Conservation (phyloP, 2,329 filamentous ascomycete genomes). For the Trichoderma endophyticum region DNA sequence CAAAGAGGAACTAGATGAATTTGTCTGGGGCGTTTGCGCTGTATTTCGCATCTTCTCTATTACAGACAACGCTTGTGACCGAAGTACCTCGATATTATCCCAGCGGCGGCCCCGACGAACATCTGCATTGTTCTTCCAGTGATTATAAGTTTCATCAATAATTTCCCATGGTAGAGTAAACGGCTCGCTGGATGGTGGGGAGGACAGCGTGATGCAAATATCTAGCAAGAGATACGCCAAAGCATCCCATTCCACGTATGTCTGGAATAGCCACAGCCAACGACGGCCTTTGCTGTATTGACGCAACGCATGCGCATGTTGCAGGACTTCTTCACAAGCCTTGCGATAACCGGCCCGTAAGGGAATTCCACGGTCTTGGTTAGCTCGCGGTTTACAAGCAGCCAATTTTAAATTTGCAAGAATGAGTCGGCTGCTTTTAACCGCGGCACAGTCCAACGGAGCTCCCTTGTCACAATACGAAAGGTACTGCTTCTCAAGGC, state of each 20-base stretch:
- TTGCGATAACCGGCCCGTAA: neutral
- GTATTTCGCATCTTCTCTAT: neutral
- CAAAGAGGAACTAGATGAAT: neutral
- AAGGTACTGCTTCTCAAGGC: constrained; percentile 6
- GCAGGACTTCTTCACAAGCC: constrained; percentile 16
- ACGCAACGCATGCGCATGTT: constrained; percentile 8
- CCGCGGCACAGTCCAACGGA: neutral
- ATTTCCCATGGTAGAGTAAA: neutral
- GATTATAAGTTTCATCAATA: constrained; percentile 15
- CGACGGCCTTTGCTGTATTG: constrained; percentile 32
- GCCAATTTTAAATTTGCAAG: neutral
- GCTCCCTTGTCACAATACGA: neutral
- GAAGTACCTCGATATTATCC: constrained; percentile 17
- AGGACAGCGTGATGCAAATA: constrained; percentile 39
- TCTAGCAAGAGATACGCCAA: constrained; percentile 60
- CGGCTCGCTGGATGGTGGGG: neutral
- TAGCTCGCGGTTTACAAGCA: constrained; percentile 36
- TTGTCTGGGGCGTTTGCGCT: neutral
- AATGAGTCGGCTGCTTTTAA: neutral
- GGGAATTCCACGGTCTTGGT: constrained; percentile 42
- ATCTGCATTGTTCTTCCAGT: constrained; percentile 14
- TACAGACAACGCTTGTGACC: neutral
- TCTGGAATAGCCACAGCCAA: constrained; percentile 64
- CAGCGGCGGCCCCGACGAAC: constrained; percentile 17
- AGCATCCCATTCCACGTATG: constrained; percentile 64